A percentile compares a stretch with the other conserved stretches of the same genome.
phyloP scores from a whole-genome alignment of 2,329 filamentous ascomycete genomes.

The Colletotrichum cuscutae region DNA sequence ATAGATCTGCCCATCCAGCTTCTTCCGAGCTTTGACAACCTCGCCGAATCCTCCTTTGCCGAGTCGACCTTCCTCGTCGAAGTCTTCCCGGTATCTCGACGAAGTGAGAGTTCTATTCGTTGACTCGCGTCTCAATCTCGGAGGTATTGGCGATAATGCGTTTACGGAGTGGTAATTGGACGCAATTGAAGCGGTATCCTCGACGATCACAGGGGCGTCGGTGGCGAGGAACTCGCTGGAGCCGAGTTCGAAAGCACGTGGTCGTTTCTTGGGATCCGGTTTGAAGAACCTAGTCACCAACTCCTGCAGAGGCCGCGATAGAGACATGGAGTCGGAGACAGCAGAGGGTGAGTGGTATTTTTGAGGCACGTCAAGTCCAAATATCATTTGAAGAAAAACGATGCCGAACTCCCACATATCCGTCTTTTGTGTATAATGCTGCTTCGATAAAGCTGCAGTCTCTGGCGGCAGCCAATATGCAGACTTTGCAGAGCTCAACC shows the following conservation, averaged over 20 bases:
- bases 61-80: constrained; percentile 87
- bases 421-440: constrained; percentile 78
- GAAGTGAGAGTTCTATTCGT: constrained; percentile 61
- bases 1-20: constrained; percentile 89
- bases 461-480: constrained; percentile 88
- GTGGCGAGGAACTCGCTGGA: constrained; percentile 75
- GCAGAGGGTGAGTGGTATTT: constrained; percentile 83
- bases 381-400: constrained; percentile 92
- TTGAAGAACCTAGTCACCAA: constrained; percentile 87
- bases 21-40: constrained; percentile 94
- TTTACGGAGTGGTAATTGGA: constrained; percentile 54
- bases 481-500: constrained; percentile 73
- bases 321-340: constrained; percentile 74
- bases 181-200: constrained; percentile 52
- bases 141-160: constrained; percentile 55
- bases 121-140: constrained; percentile 71
- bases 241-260: constrained; percentile 79
- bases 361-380: constrained; percentile 80
- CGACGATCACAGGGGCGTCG: constrained; percentile 67
- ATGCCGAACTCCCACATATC: constrained; percentile 97
- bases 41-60: constrained; percentile 97
- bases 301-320: constrained; percentile 82
- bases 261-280: constrained; percentile 83
- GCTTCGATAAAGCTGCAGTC: constrained; percentile 69
- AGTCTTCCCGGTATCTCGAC: constrained; percentile 89